Evolutionary conservation across 768 basidiomycete species (phyloP).

Genomic region (Steccherinum ochraceum): DNA sequence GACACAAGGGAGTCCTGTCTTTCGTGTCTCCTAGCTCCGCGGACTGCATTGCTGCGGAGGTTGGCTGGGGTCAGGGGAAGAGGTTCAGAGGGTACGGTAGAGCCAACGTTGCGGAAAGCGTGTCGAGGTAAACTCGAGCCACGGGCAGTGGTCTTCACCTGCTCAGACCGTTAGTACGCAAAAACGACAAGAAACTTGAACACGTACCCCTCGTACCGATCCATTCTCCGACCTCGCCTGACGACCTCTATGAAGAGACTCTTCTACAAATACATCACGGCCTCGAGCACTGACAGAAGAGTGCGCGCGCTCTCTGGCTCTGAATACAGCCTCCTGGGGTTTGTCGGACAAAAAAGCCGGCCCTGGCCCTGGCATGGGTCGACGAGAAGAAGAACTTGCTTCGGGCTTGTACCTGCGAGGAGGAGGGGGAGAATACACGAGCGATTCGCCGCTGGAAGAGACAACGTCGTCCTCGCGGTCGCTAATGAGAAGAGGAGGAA

Average conservation of each 20-base stretch:
- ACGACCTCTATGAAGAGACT: slow-evolving; percentile 6
- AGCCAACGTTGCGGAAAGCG: slow-evolving; percentile 21
- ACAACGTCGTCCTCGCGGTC: neutral
- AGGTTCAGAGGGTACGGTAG: slow-evolving; percentile 22
- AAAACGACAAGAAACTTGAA: neutral
- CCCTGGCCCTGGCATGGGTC: no score
- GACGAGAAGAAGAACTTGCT: neutral
- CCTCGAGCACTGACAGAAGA: slow-evolving; percentile 8
- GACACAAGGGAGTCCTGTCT: slow-evolving; percentile 48
- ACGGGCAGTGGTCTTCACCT: slow-evolving; percentile 31
- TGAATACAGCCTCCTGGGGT: neutral
- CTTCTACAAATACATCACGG: slow-evolving; percentile 10
- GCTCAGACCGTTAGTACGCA: neutral
- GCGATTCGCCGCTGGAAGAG: neutral
- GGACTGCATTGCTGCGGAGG: slow-evolving; percentile 9
- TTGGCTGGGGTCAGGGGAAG: slow-evolving; percentile 20
- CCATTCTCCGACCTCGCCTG: slow-evolving; percentile 20
- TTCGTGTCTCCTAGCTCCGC: slow-evolving; percentile 14
- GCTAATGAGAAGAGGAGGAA: slow-evolving; percentile 6
- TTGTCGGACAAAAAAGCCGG: neutral
- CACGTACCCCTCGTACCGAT: slow-evolving; percentile 18
- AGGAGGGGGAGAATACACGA: neutral
- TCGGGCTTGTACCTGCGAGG: neutral
- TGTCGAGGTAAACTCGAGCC: slow-evolving; percentile 26
- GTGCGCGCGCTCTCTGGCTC: slow-evolving; percentile 7